These are phyloP conservation scores for Baorangia bicolor DNA, from an alignment of 768 basidiomycete species.

Conservation along the genomic window DNA sequence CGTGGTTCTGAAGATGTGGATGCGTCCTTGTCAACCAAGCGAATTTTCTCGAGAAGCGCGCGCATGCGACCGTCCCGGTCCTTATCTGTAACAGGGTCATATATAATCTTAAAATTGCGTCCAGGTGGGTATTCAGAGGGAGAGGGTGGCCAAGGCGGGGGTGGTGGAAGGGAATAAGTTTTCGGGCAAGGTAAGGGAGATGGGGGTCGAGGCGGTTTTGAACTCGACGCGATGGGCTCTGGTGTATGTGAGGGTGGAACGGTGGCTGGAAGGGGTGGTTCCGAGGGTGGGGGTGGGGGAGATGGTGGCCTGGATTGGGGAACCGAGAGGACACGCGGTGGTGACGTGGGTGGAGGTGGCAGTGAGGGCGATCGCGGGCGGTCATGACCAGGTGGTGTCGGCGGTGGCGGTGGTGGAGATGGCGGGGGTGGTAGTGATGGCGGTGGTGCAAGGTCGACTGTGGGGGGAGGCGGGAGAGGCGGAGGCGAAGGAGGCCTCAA, in stretches of 20 bases:
- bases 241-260: constrained; percentile 29
- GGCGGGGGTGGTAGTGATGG: constrained; percentile 23
- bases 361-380: constrained; percentile 23
- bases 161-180: constrained; percentile 41
- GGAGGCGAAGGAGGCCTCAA: constrained; percentile 27
- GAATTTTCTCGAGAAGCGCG: constrained; percentile 42
- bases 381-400: constrained; percentile 15
- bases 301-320: constrained; percentile 31
- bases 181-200: constrained; percentile 27
- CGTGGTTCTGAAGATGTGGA: constrained; percentile 33
- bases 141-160: constrained; percentile 57
- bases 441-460: constrained; percentile 14
- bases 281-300: constrained; percentile 22
- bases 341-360: constrained; percentile 27
- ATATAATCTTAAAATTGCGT: constrained; percentile 61
- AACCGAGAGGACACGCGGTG: constrained; percentile 22
- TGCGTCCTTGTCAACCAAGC: constrained; percentile 32
- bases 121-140: constrained; percentile 46
- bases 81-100: constrained; percentile 56
- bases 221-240: constrained; percentile 30
- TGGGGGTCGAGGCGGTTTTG: constrained; percentile 13
- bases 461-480: constrained; percentile 18
- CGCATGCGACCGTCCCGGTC: constrained; percentile 40
- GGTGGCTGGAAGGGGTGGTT: constrained; percentile 14
- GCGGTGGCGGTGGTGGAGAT: constrained; percentile 13